Evolutionary conservation across 768 basidiomycete species (phyloP).

Genomic region (Hericium alpestre): DNA sequence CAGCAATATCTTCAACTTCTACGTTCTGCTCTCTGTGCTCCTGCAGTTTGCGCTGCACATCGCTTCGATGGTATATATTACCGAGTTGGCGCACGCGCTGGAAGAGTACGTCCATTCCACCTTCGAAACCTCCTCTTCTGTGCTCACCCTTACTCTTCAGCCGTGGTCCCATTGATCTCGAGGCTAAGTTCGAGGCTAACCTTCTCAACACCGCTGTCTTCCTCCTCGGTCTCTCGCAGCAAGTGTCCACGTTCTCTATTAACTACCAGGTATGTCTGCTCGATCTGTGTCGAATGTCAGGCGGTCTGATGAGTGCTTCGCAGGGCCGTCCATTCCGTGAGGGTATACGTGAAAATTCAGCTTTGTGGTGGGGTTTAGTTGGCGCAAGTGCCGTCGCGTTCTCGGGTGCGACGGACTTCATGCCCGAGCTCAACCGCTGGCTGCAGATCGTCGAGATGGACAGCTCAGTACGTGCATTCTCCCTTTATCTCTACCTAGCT

Average conservation of each 20-base stretch:
- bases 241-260: constrained; percentile 96
- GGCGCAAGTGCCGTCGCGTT: constrained; percentile 87
- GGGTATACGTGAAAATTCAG: constrained; percentile 89
- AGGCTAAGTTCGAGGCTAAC: constrained; percentile 93
- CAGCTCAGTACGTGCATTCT: constrained; percentile 42
- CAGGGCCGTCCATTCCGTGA: constrained; percentile 96
- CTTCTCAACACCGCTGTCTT: constrained; percentile 96
- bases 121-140: background rate
- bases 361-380: constrained; percentile 87
- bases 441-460: constrained; percentile 94
- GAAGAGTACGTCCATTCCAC: constrained; percentile 54
- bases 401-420: constrained; percentile 85
- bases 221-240: constrained; percentile 88
- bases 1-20: constrained; percentile 94
- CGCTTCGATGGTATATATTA: constrained; percentile 83
- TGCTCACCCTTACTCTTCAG: constrained; percentile 23
- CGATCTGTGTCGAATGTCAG: background rate
- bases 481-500: background rate
- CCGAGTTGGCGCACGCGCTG: constrained; percentile 62
- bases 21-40: constrained; percentile 85
- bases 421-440: constrained; percentile 95
- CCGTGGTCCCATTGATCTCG: constrained; percentile 75
- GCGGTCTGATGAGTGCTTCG: background rate
- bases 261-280: constrained; percentile 74
- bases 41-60: constrained; percentile 94